phyloP scores from a whole-genome alignment of 768 basidiomycete species.

The Hygrophoropsis aurantiaca region DNA sequence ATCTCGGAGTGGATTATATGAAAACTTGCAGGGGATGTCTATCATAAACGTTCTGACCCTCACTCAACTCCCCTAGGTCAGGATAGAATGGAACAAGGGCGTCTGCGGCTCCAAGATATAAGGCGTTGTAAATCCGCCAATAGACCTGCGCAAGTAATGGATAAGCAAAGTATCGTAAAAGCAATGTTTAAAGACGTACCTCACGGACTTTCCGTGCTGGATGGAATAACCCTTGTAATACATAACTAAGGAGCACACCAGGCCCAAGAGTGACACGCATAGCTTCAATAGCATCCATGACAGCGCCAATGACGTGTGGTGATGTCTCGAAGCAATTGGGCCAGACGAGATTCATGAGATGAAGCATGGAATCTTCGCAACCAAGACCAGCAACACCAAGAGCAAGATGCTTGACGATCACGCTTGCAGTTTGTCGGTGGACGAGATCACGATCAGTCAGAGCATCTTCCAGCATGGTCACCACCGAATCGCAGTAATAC shows the following conservation, averaged over 20 bases:
- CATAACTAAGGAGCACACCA: constrained; percentile 88
- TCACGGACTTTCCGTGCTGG: constrained; percentile 96
- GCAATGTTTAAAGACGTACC: constrained; percentile 46
- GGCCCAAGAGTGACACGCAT: constrained; percentile 97
- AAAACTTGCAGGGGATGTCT: constrained; percentile 84
- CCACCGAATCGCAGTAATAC: constrained; percentile 95
- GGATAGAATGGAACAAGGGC: constrained; percentile 96
- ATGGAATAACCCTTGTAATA: constrained; percentile 94
- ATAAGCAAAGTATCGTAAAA: too few relatives aligned
- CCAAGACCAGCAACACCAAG: constrained; percentile 96
- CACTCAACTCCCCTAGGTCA: constrained; percentile 84
- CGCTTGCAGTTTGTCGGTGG: constrained; percentile 96
- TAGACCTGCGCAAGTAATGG: constrained; percentile 53
- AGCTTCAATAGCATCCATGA: constrained; percentile 97
- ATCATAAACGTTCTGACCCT: constrained; percentile 88
- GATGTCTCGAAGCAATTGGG: constrained; percentile 99
- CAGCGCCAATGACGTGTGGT: constrained; percentile 96
- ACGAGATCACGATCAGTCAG: constrained; percentile 98
- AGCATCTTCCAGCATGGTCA: constrained; percentile 97
- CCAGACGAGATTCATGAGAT: constrained; percentile 98
- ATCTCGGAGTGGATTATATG: constrained; percentile 60
- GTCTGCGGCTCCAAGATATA: constrained; percentile 89
- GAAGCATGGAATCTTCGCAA: constrained; percentile 96
- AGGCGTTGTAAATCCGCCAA: constrained; percentile 93
- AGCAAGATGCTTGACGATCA: constrained; percentile 97